Evolutionary conservation across 495 filamentous ascomycete species (phyloP).

Genomic region (Lichina pygmaea): DNA sequence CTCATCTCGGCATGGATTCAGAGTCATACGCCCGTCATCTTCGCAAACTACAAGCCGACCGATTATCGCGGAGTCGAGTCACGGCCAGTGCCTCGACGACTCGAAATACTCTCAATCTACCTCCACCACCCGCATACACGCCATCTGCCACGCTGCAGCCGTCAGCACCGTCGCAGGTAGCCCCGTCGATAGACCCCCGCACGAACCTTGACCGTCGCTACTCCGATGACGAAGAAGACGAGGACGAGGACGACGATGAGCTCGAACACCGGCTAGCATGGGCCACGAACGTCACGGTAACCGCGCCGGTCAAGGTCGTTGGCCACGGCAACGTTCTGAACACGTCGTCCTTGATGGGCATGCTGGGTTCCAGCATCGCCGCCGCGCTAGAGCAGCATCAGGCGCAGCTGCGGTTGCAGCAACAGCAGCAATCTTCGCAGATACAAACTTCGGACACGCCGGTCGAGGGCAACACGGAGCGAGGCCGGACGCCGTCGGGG

Average conservation of each 20-base stretch:
- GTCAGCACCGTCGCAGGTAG: background rate
- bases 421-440: background rate
- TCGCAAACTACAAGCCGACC: background rate
- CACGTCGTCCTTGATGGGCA: background rate
- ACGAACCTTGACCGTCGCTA: background rate
- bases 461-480: background rate
- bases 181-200: background rate
- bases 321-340: slow-evolving; percentile 1
- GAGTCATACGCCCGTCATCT: background rate
- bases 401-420: background rate
- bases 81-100: background rate
- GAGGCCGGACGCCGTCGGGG: background rate
- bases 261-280: background rate
- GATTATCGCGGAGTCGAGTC: background rate
- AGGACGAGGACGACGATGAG: slow-evolving; percentile 1
- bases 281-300: background rate
- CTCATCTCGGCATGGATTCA: background rate
- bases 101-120: background rate
- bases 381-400: background rate
- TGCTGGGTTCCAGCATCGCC: background rate
- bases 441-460: background rate
- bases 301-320: background rate
- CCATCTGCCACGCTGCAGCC: background rate
- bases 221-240: background rate
- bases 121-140: slow-evolving; percentile 1